Conservation (phyloP, 768 basidiomycete species). For the Leccinum variicolor region DNA sequence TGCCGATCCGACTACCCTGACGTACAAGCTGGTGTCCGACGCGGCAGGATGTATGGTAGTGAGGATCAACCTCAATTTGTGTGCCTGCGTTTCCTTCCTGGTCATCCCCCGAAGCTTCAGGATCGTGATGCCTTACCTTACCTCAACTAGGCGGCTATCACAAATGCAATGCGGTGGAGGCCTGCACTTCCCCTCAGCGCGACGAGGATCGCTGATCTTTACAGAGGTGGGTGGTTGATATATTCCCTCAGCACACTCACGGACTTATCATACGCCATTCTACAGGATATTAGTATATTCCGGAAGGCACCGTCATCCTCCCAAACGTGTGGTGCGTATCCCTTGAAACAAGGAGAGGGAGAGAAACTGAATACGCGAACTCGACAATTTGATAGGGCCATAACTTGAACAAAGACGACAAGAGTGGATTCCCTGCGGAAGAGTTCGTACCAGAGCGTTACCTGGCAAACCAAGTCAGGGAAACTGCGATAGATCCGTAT, state of each 20-base stretch:
- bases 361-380: not conserved
- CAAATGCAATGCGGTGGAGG: constrained; percentile 27
- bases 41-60: constrained; percentile 20
- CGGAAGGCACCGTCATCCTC: constrained; percentile 6
- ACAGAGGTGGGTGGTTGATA: not conserved
- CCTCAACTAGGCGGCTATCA: constrained; percentile 35
- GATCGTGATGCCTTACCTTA: constrained; percentile 45
- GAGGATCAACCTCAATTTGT: not conserved
- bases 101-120: constrained; percentile 39
- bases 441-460: constrained; percentile 14
- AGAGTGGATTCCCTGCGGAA: constrained; percentile 14
- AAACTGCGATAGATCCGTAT: constrained; percentile 9
- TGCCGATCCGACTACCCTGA: constrained; percentile 2
- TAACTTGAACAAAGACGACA: constrained; percentile 15
- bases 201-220: constrained; percentile 4
- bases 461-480: constrained; percentile 1
- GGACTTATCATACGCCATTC: no score
- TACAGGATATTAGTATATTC: no score
- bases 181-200: constrained; percentile 6
- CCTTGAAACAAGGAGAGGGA: not conserved
- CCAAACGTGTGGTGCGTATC: constrained; percentile 13
- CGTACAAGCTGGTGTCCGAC: not conserved
- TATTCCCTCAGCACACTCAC: no score
- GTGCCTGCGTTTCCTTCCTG: not conserved
- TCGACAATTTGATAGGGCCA: constrained; percentile 6